phyloP scores from a whole-genome alignment of 2,329 filamentous ascomycete genomes.

The Paraconiothyrium brasiliense region DNA sequence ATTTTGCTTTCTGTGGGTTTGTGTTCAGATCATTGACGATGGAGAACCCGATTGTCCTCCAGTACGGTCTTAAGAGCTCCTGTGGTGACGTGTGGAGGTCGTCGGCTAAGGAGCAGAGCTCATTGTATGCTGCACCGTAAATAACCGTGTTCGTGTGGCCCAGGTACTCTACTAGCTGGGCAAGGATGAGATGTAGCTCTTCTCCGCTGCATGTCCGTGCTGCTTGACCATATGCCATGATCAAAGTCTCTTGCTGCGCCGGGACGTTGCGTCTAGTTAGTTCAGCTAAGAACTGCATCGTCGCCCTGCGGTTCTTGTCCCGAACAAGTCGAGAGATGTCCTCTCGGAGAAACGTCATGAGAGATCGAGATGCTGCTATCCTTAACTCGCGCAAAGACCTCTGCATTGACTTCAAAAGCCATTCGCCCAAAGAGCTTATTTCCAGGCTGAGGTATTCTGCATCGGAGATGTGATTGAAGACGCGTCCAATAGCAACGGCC shows the following conservation, averaged over 20 bases:
- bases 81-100: slow-evolving; percentile 68
- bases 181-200: slow-evolving; percentile 84
- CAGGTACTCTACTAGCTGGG: slow-evolving; percentile 85
- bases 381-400: slow-evolving; percentile 88
- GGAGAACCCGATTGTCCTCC: slow-evolving; percentile 83
- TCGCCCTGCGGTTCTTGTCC: slow-evolving; percentile 72
- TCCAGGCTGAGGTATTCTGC: slow-evolving; percentile 71
- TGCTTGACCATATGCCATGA: slow-evolving; percentile 86
- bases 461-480: slow-evolving; percentile 73
- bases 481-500: slow-evolving; percentile 65
- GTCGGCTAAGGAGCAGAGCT: slow-evolving; percentile 78
- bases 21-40: slow-evolving; percentile 83
- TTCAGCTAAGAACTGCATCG: slow-evolving; percentile 74
- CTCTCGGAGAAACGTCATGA: slow-evolving; percentile 71
- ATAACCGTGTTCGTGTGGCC: slow-evolving; percentile 83
- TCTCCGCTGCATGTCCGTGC: slow-evolving; percentile 79
- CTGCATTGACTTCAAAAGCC: slow-evolving; percentile 81
- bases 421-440: slow-evolving; percentile 75
- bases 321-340: slow-evolving; percentile 59
- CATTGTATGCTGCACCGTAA: slow-evolving; percentile 82
- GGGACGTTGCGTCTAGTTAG: slow-evolving; percentile 75
- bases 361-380: slow-evolving; percentile 76
- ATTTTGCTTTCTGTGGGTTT: slow-evolving; percentile 82
- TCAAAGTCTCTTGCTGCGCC: slow-evolving; percentile 80
- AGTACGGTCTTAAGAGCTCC: slow-evolving; percentile 84